Evolutionary conservation across 1,284 basidiomycete species (phyloP), one percentile per base, ranked within the genome.

Genomic region (Puccinia novopanici): DNA sequence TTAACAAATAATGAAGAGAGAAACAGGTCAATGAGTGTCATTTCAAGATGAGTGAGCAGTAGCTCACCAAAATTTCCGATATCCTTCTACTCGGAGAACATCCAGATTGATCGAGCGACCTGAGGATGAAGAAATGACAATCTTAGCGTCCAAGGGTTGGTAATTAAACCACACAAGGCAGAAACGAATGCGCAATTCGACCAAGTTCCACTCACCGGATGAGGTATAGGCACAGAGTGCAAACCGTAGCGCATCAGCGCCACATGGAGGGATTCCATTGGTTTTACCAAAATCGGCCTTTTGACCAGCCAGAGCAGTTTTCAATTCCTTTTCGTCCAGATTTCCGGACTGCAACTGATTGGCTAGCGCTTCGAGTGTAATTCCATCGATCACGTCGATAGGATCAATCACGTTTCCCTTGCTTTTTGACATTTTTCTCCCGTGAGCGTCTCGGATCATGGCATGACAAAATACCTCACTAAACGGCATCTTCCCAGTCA

Each of bases 371-470:
- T 95, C 91, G 37, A 99, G 89, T 2, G 89, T 86, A 45, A 93
- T 87, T 27, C 97, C 97, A 83, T 92, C 91, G 84, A 99, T 97
- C 75, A 99, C 93, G 84, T 98, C 97, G 78, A 98, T 88, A 1
- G 97, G 97, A 86, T 99, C 96, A 81, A 99, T 94, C 83, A 99
- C 97, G 85, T 99, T 99, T 10, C 97, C 97, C 37, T 98, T 89
- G 67, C 93, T 95, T 88, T 99, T 99, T 86, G 92, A 94, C 97
- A 99, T 99, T 88, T 99, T 99, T 82, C 96, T 90, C 22, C 97
- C 97, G 84, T 98, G 95, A 0, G 96, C 96, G 85, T 99, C 97
- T 78, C 96, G 93, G 57, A 80, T 74, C 95, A 99, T 98, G 37
- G 96, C 96, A 86, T 99, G 97, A 87, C 95, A 98, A 86, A 93